phyloP scores from a whole-genome alignment of 2,329 filamentous ascomycete genomes.

The Cordyceps militaris region DNA sequence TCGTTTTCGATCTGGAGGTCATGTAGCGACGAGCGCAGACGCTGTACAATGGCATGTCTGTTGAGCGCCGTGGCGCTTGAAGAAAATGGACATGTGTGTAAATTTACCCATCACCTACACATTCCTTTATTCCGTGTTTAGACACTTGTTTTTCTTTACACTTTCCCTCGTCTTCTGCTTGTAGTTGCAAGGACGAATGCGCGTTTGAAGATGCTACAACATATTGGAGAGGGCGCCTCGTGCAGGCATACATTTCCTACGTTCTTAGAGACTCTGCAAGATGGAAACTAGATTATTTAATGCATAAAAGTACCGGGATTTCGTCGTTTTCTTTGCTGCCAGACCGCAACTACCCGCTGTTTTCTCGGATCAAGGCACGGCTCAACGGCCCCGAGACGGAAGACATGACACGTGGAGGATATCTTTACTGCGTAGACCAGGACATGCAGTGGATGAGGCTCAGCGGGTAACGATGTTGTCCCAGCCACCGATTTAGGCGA shows the following conservation, averaged over 20 bases:
- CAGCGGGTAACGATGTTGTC: background rate
- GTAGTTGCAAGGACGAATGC: background rate
- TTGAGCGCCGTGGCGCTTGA: background rate
- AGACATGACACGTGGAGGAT: background rate
- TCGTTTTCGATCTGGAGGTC: background rate
- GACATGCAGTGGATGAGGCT: too few species aligned
- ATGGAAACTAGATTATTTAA: background rate
- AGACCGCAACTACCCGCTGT: too few species aligned
- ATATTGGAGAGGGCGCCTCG: background rate
- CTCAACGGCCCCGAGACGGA: background rate
- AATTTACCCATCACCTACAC: background rate
- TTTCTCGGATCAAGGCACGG: background rate
- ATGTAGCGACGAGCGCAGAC: background rate
- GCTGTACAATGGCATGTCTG: slow-evolving; percentile 1
- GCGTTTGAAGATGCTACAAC: background rate
- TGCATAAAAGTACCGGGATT: background rate
- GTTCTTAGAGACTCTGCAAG: slow-evolving; percentile 2
- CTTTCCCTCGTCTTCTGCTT: background rate
- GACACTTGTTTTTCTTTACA: background rate
- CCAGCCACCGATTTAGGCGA: slow-evolving; percentile 3
- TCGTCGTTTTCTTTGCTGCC: background rate
- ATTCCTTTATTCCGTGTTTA: background rate
- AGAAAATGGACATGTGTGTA: background rate
- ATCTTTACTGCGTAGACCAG: too few species aligned
- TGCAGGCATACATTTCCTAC: slow-evolving; percentile 5